Base-by-base conservation (phyloP, 176 grass and related monocot species). In the Canna indica region DNA sequence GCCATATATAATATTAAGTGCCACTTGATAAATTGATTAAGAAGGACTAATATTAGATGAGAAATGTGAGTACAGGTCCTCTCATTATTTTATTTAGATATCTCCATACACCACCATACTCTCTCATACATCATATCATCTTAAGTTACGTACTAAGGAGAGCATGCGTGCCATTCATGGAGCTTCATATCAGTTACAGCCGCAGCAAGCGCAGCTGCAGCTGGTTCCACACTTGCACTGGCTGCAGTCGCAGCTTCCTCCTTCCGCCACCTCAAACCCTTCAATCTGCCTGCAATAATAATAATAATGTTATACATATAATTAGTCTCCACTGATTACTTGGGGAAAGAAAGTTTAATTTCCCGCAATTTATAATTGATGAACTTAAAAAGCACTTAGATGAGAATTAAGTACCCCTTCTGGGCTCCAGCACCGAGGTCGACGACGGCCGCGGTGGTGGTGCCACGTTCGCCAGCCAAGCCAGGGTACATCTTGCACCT, bases 401-500 rank as follows among this genome's bases (percentile, higher is more conserved):
- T 5, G 13, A 44, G 7, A 5, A 38, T 2, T 44, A 11, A 44
- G 41, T 48, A 91, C 85, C 64, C 88, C 75, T 95, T 95, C 67
- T 75, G 38, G 74, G 75, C 18, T 7, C 69, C 64, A 7, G 58
- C 81, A 10, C 73, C 80, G 35, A 64, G 15, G 30, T 34, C 60
- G 13, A 64, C 7, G 30, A 44, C 85, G 33, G 44, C 90, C 3
- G 60, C 65, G 39, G 68, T 71, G 36, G 36, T 72, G 82, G 75
- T 47, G 30, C 29, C 26, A 44, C 70, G 75, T 80, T 95, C 87
- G 42, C 14, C 44, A 41, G 3, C 18, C 64, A 1, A 90, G 64
- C 90, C 87, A 67, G 85, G 75, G 85, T 61, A 88, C 81, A 84
- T 90, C 27, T 75, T 80, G 87, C 91, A 95, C 25, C 87, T 84